A percentile compares a stretch with the other conserved stretches of the same genome.
phyloP scores from a whole-genome alignment of 2,329 filamentous ascomycete genomes.

The Magnaporthiopsis rhizophila region DNA sequence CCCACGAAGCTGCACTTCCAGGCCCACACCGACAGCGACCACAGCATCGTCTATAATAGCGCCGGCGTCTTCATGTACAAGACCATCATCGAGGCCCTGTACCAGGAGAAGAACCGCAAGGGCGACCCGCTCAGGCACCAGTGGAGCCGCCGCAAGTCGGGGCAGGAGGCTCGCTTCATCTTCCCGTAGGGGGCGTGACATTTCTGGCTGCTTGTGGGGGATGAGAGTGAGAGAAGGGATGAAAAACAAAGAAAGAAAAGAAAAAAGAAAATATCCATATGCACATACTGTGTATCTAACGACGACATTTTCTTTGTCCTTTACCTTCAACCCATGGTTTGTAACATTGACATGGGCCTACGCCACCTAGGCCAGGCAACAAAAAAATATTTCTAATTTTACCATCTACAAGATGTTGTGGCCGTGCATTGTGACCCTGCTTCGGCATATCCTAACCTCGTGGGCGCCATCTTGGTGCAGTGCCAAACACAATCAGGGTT shows the following conservation, averaged over 20 bases:
- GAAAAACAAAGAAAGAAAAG: neutral
- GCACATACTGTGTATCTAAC: neutral
- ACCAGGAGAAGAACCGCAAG: constrained; percentile 49
- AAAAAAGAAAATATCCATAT: neutral
- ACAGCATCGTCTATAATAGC: constrained; percentile 90
- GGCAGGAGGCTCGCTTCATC: constrained; percentile 5
- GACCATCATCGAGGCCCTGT: constrained; percentile 37
- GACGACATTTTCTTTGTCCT: neutral
- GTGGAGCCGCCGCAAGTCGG: constrained; percentile 14
- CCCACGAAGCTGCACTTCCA: constrained; percentile 81
- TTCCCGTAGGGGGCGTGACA: neutral
- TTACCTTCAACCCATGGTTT: neutral
- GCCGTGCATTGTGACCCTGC: too few relatives aligned
- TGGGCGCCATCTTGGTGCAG: too few relatives aligned
- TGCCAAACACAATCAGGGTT: too few relatives aligned
- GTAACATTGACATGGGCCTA: neutral
- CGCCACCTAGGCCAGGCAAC: neutral
- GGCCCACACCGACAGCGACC: constrained; percentile 92
- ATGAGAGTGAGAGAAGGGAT: neutral
- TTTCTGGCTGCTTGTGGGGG: too few relatives aligned
- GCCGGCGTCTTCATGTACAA: constrained; percentile 88
- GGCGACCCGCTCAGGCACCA: constrained; percentile 18
- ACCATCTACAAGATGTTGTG: too few relatives aligned
- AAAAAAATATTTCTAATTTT: neutral
- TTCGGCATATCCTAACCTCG: too few relatives aligned